Conservation (phyloP, 1,284 basidiomycete species). For the Termitomyces sp. region DNA sequence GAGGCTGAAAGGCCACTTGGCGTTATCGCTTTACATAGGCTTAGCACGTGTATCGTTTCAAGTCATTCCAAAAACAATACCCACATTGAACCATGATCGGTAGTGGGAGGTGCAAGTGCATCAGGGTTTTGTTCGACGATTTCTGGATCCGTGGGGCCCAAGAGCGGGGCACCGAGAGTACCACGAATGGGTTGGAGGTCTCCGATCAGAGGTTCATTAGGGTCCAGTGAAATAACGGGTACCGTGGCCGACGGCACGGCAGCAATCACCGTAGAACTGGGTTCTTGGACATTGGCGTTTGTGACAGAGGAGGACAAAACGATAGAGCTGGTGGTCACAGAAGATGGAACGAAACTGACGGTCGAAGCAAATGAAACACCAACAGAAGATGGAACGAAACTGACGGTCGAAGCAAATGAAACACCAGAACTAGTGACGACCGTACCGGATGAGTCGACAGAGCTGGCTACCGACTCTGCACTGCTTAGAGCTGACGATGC, state of each 20-base stretch:
- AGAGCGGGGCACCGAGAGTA: constrained; percentile 43
- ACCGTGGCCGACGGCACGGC: constrained; percentile 31
- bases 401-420: background rate
- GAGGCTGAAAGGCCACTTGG: constrained; percentile 69
- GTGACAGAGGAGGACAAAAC: background rate
- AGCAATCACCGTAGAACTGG: constrained; percentile 15
- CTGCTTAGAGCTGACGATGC: constrained; percentile 13
- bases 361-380: background rate
- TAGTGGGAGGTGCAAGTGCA: constrained; percentile 58
- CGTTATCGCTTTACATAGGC: constrained; percentile 38
- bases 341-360: background rate
- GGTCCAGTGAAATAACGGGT: constrained; percentile 44
- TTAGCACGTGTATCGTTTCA: background rate
- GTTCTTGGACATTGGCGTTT: constrained; percentile 5
- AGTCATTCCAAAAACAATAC: constrained; percentile 18
- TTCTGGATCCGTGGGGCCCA: constrained; percentile 52
- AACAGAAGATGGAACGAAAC: background rate
- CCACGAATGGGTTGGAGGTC: constrained; percentile 30
- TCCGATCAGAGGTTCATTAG: constrained; percentile 37
- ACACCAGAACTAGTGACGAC: no score
- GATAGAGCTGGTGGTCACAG: background rate
- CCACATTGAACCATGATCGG: constrained; percentile 60
- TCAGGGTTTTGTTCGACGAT: constrained; percentile 58
- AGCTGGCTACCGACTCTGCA: background rate
- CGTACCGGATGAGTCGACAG: background rate